phyloP scores from a whole-genome alignment of 176 grass and related monocot genomes.

The Poa annua region DNA sequence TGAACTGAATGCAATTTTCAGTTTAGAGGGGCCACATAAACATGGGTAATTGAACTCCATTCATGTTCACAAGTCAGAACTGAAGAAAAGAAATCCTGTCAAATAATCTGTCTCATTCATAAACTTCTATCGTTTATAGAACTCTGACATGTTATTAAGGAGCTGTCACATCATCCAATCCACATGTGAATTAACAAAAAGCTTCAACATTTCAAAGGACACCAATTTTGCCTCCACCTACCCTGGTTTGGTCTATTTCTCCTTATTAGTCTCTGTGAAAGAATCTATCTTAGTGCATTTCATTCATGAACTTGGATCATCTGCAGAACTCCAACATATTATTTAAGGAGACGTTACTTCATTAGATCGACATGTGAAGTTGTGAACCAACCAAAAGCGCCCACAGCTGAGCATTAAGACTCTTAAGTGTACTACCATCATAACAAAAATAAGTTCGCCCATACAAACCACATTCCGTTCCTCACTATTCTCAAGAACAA shows the following conservation, averaged over 20 bases:
- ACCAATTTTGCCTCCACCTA: not conserved
- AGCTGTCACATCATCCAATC: not conserved
- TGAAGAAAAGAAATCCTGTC: not conserved
- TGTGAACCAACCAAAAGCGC: not conserved
- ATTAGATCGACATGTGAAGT: not conserved
- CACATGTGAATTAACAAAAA: not conserved
- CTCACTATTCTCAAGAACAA: not conserved
- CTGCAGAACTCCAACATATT: slow-evolving; percentile 3
- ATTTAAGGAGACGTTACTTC: not conserved
- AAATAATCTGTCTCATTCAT: not conserved
- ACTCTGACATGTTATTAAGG: not conserved
- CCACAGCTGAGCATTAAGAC: too few species aligned
- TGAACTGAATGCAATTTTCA: not conserved
- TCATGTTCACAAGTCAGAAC: slow-evolving; percentile 8
- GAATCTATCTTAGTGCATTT: not conserved
- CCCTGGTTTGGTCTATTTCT: not conserved
- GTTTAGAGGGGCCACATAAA: not conserved
- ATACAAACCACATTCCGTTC: not conserved
- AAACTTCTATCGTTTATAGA: slow-evolving; percentile 15
- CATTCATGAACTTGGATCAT: not conserved
- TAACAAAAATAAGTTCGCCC: not conserved
- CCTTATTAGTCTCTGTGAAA: not conserved
- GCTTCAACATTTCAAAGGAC: slow-evolving; percentile 11
- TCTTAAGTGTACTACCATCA: not conserved
- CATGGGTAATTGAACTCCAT: slow-evolving; percentile 3